Conservation (phyloP, 768 basidiomycete genomes). For the Steccherinum ochraceum region DNA sequence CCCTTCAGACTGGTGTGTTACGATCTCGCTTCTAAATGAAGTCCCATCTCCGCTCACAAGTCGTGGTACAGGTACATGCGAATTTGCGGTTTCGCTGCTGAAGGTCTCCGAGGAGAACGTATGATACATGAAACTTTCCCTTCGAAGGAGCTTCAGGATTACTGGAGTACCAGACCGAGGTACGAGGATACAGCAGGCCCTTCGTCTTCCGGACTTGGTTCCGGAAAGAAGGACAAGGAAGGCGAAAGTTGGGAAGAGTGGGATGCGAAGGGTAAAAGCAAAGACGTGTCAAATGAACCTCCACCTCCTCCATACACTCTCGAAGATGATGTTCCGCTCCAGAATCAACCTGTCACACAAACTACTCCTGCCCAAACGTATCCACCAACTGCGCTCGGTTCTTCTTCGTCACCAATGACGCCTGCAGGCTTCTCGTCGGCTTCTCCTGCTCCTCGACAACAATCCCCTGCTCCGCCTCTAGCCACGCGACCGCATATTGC, state of each 20-base stretch:
- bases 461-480: constrained; percentile 5
- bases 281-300: constrained; percentile 39
- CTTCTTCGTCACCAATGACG: not conserved
- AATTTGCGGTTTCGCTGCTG: constrained; percentile 65
- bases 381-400: not conserved
- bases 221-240: constrained; percentile 6
- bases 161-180: constrained; percentile 59
- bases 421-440: too few species aligned
- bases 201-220: constrained; percentile 1
- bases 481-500: constrained; percentile 9
- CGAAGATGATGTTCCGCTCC: constrained; percentile 32
- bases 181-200: constrained; percentile 32
- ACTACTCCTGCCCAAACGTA: not conserved
- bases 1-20: constrained; percentile 75
- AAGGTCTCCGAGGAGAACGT: constrained; percentile 61
- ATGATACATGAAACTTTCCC: constrained; percentile 58
- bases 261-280: constrained; percentile 32
- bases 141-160: constrained; percentile 66
- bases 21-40: too few species aligned
- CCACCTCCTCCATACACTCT: constrained; percentile 70
- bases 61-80: constrained; percentile 63
- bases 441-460: not conserved
- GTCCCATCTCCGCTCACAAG: too few species aligned
- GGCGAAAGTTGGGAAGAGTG: constrained; percentile 38
- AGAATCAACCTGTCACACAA: not conserved